Evolutionary conservation across 441 rosid genomes (phyloP).

Genomic region (Jatropha podagrica): DNA sequence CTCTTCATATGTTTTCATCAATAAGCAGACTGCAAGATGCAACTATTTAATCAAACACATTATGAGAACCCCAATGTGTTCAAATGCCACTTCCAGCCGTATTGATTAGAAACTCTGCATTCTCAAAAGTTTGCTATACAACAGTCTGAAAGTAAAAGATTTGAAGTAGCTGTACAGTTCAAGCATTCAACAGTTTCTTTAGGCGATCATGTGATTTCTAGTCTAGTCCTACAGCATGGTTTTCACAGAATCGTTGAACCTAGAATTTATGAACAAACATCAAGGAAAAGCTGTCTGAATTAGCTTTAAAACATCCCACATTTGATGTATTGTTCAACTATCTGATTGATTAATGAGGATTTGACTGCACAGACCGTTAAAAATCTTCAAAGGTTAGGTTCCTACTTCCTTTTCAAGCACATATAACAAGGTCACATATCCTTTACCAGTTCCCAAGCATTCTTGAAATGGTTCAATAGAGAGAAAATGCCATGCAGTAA

Average conservation of each 20-base stretch:
- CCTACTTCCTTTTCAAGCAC: conserved; percentile 4
- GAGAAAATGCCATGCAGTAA: neutral
- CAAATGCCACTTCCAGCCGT: neutral
- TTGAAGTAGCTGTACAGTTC: neutral
- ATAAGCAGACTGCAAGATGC: neutral
- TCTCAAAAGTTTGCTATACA: neutral
- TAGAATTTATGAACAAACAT: neutral
- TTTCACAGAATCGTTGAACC: neutral
- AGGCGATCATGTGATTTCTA: no score
- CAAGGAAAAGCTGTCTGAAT: neutral
- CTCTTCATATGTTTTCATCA: neutral
- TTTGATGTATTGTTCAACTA: neutral
- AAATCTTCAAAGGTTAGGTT: neutral
- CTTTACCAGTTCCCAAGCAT: neutral
- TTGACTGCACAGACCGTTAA: neutral
- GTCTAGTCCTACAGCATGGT: neutral
- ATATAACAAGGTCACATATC: neutral
- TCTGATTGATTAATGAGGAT: neutral
- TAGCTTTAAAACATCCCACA: neutral
- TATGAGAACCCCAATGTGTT: neutral
- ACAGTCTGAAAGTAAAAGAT: neutral
- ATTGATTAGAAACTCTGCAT: neutral
- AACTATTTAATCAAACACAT: neutral
- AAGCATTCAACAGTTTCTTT: neutral
- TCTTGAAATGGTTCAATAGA: neutral